A percentile compares a stretch with the other conserved stretches of the same genome.
These are phyloP conservation scores for Kalanchoe fedtschenkoi DNA, from an alignment of 164 flowering plant species.

Conservation along the genomic window DNA sequence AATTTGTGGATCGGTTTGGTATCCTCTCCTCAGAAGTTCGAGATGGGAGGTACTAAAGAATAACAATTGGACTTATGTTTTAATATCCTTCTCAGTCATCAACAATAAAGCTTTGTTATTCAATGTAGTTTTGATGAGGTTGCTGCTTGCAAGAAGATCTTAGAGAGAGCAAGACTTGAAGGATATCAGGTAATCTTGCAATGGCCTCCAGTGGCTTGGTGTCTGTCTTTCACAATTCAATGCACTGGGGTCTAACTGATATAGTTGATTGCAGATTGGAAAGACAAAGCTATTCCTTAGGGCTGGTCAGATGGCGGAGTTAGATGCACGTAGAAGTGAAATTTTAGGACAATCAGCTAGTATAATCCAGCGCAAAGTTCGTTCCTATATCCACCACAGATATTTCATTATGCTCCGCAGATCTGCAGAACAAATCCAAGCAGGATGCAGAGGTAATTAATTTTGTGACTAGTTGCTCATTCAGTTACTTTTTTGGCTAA, in stretches of 20 bases:
- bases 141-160: slow-evolving; percentile 61
- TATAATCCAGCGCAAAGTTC: slow-evolving; percentile 84
- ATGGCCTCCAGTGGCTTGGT: not conserved
- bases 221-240: not conserved
- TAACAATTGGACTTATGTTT: not conserved
- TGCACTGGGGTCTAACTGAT: not conserved
- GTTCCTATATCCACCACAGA: slow-evolving; percentile 61
- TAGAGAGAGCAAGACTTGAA: slow-evolving; percentile 72
- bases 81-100: not conserved
- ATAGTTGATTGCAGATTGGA: slow-evolving; percentile 58
- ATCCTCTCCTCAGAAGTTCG: slow-evolving; percentile 78
- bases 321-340: slow-evolving; percentile 78
- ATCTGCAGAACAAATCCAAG: slow-evolving; percentile 58
- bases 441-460: slow-evolving; percentile 74
- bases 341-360: slow-evolving; percentile 84
- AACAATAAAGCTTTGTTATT: slow-evolving; percentile 1
- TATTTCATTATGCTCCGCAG: slow-evolving; percentile 41
- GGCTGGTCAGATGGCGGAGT: slow-evolving; percentile 98
- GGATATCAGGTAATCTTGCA: slow-evolving; percentile 71
- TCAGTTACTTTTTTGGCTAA: not conserved
- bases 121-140: slow-evolving; percentile 61
- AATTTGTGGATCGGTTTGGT: slow-evolving; percentile 80
- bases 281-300: slow-evolving; percentile 93
- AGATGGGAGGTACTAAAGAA: slow-evolving; percentile 56
- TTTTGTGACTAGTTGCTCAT: not conserved